phyloP scores from a whole-genome alignment of 2,329 filamentous ascomycete genomes.

The Paraphaeosphaeria minitans region DNA sequence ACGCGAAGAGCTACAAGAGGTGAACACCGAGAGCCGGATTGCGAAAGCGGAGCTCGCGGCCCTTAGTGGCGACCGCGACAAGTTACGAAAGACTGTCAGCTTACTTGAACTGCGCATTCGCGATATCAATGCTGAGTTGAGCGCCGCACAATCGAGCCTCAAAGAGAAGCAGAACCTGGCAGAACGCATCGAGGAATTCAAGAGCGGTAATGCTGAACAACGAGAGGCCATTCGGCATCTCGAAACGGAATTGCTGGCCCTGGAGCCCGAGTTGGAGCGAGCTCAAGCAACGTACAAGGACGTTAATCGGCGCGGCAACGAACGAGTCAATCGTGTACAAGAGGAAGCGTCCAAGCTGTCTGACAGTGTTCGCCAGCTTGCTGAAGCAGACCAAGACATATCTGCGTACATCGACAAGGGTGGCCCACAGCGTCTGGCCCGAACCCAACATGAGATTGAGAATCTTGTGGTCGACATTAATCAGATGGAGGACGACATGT shows the following conservation, averaged over 20 bases:
- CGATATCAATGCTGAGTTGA: conserved; percentile 75
- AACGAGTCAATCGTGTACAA: conserved; percentile 73
- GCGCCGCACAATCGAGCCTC: conserved; percentile 71
- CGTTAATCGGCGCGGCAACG: conserved; percentile 70
- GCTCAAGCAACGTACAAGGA: conserved; percentile 80
- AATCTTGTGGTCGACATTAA: conserved; percentile 69
- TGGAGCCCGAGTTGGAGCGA: conserved; percentile 76
- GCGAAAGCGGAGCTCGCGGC: conserved; percentile 69
- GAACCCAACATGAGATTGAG: conserved; percentile 72
- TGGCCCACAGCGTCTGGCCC: conserved; percentile 72
- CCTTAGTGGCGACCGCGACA: conserved; percentile 72
- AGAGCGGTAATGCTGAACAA: conserved; percentile 69
- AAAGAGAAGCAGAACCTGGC: conserved; percentile 78
- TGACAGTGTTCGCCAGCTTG: conserved; percentile 77
- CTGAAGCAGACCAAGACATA: conserved; percentile 76
- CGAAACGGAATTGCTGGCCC: conserved; percentile 73
- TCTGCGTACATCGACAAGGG: conserved; percentile 77
- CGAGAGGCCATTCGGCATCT: conserved; percentile 70
- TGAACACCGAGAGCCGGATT: conserved; percentile 69
- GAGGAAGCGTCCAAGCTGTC: conserved; percentile 73
- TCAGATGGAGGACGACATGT: conserved; percentile 70
- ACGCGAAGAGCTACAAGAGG: conserved; percentile 71
- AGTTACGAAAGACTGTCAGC: conserved; percentile 69
- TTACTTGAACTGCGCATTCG: conserved; percentile 77
- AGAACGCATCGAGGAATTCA: conserved; percentile 74